Evolutionary conservation across 345 rosid species (phyloP).

Genomic region (Psidium friedrichsthalianum): DNA sequence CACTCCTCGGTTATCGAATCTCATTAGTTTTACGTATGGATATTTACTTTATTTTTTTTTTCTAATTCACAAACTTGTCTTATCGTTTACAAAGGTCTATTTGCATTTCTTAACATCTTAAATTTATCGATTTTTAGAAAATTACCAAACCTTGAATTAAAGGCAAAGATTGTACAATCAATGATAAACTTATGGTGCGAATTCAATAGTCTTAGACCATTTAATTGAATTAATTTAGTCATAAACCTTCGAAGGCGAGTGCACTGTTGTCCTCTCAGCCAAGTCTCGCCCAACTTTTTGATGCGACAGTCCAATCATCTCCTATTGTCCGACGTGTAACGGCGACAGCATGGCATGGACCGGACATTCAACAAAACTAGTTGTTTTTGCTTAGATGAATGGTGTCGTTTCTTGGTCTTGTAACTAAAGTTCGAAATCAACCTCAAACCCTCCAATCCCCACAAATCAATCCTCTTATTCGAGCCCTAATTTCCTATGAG

Average conservation of each 20-base stretch:
- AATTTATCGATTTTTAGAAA: not conserved
- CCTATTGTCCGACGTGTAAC: not conserved
- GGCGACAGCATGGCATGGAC: not conserved
- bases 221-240: not conserved
- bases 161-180: not conserved
- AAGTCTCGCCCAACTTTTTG: not conserved
- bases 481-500: not conserved
- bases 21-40: not conserved
- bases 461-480: not conserved
- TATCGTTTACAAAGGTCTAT: too few species aligned
- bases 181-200: too few species aligned
- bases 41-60: too few species aligned
- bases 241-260: not conserved
- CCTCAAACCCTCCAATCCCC: not conserved
- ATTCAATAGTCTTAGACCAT: too few species aligned
- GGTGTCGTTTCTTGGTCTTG: not conserved
- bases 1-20: not conserved
- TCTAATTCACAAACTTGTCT: not conserved
- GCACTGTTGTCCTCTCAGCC: not conserved
- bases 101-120: not conserved
- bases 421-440: not conserved
- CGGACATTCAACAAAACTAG: not conserved
- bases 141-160: not conserved
- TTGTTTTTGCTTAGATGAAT: not conserved
- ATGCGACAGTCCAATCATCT: not conserved